phyloP scores from a whole-genome alignment of 495 filamentous ascomycete genomes.

The Daldinia caldariorum region DNA sequence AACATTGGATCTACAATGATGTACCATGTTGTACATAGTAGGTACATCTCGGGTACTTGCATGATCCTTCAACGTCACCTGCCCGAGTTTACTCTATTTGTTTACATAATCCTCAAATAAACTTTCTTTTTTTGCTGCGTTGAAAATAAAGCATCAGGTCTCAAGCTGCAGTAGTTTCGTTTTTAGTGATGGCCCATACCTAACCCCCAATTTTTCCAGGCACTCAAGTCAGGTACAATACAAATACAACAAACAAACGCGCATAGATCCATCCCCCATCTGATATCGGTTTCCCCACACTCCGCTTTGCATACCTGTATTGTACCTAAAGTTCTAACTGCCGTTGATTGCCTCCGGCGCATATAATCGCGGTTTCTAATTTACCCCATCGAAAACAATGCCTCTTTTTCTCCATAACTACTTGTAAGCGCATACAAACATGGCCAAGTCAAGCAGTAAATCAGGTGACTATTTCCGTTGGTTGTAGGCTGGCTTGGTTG shows the following conservation, averaged over 20 bases:
- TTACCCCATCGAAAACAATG: conserved; percentile 20
- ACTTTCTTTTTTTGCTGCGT: conserved; percentile 17
- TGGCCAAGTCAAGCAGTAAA: too few species aligned
- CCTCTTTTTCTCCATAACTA: conserved; percentile 11
- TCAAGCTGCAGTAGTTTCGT: conserved; percentile 13
- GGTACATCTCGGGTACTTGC: neutral
- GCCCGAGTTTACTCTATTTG: conserved; percentile 7
- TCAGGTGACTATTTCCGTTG: conserved; percentile 11
- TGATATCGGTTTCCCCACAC: neutral
- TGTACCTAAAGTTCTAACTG: conserved; percentile 10
- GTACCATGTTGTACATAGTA: too few species aligned
- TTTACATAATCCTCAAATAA: conserved; percentile 19
- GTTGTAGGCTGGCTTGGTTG: conserved; percentile 1
- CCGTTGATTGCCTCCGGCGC: neutral
- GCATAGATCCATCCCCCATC: neutral
- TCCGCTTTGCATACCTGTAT: neutral
- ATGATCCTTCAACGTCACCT: conserved; percentile 29
- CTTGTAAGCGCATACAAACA: conserved; percentile 8
- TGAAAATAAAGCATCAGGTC: conserved; percentile 4
- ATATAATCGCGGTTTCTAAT: conserved; percentile 23
- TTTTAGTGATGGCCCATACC: neutral
- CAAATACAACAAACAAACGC: neutral
- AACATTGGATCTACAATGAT: too few species aligned
- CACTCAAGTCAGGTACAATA: conserved; percentile 2
- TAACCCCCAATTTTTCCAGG: conserved; percentile 2